These are phyloP conservation scores for Beauveria sp. DNA, from an alignment of 2,329 filamentous ascomycete species.

Conservation along the genomic window DNA sequence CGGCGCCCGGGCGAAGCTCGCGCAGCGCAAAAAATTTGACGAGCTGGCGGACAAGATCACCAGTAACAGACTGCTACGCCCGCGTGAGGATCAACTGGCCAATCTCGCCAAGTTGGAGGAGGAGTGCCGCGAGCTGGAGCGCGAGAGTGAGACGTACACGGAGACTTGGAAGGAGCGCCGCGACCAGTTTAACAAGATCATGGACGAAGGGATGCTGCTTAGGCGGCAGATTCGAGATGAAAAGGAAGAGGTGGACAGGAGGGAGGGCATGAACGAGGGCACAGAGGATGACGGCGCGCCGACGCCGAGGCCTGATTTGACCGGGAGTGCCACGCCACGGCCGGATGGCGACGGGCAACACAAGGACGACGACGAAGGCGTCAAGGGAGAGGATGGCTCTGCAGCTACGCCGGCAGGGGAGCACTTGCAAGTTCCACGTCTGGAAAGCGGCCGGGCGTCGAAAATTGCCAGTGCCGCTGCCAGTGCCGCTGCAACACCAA, in stretches of 20 bases:
- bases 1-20: conserved; percentile 65
- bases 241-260: conserved; percentile 85
- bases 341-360: conserved; percentile 30
- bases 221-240: conserved; percentile 83
- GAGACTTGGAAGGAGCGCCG: conserved; percentile 77
- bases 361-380: conserved; percentile 19
- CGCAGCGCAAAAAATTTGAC: conserved; percentile 78
- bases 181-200: conserved; percentile 80
- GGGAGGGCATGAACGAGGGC: conserved; percentile 72
- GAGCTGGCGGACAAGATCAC: conserved; percentile 82
- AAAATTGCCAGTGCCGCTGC: conserved; percentile 20
- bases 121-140: conserved; percentile 81
- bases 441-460: conserved; percentile 18
- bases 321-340: conserved; percentile 43
- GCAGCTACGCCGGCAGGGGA: conserved; percentile 23
- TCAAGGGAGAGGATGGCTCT: conserved; percentile 22
- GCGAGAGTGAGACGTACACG: conserved; percentile 74
- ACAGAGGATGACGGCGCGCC: conserved; percentile 50
- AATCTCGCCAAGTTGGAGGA: conserved; percentile 76
- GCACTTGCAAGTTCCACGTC: conserved; percentile 12
- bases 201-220: conserved; percentile 84
- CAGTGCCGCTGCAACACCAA: conserved; percentile 20
- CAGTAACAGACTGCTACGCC: conserved; percentile 67
- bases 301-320: conserved; percentile 43
- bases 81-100: conserved; percentile 73